phyloP scores from a whole-genome alignment of 2,329 filamentous ascomycete genomes.

The Diaporthe amygdali region DNA sequence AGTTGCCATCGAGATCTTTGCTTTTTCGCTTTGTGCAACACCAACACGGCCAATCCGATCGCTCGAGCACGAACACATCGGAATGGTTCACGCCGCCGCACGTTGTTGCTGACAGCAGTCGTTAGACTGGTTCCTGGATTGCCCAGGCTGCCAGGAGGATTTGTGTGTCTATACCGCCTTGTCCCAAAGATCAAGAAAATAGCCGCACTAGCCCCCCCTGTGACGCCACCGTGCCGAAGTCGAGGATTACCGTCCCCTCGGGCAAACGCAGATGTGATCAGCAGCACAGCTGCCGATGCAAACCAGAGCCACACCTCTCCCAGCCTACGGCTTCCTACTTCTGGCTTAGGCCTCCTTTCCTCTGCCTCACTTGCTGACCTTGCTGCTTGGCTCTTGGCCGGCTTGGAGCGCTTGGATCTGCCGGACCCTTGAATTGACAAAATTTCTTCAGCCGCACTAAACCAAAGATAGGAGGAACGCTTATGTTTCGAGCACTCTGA shows the following conservation, averaged over 20 bases:
- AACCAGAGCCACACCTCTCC: neutral
- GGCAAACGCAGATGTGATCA: conserved; percentile 10
- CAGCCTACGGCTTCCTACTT: neutral
- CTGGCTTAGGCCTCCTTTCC: conserved; percentile 1
- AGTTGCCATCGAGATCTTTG: neutral
- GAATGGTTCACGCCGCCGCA: neutral
- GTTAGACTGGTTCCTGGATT: conserved; percentile 22
- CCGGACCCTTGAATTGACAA: neutral
- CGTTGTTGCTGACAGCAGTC: neutral
- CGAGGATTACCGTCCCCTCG: conserved; percentile 4
- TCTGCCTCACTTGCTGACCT: conserved; percentile 11
- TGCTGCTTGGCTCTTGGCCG: neutral
- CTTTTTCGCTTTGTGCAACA: neutral
- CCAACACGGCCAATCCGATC: neutral
- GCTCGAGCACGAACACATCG: neutral
- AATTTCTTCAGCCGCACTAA: conserved; percentile 26
- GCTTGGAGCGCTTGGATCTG: neutral
- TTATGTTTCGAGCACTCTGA: neutral
- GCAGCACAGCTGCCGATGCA: neutral
- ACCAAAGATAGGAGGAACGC: conserved; percentile 10
- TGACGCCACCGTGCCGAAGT: conserved; percentile 18
- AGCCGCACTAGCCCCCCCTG: neutral
- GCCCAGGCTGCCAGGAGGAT: conserved; percentile 11
- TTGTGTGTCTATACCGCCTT: conserved; percentile 7
- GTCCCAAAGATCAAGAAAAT: neutral